These are phyloP conservation scores for Penicillium psychrosexuale DNA, from an alignment of 2,329 filamentous ascomycete species.

Conservation along the genomic window DNA sequence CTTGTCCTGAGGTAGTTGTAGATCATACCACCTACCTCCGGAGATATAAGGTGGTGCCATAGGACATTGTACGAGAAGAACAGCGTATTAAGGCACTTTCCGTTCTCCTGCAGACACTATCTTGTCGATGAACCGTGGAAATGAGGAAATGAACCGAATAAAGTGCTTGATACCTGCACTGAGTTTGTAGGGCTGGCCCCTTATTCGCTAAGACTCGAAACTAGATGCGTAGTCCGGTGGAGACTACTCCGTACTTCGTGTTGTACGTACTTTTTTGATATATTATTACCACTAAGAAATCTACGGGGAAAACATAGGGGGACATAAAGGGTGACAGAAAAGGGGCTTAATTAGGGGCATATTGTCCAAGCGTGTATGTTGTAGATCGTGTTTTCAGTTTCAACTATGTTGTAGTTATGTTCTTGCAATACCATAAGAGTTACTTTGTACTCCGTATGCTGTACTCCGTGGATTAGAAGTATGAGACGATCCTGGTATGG, in stretches of 20 bases:
- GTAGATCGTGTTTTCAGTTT: background rate
- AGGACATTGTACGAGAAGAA: background rate
- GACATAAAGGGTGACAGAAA: conserved; percentile 3
- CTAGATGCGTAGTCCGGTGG: conserved; percentile 14
- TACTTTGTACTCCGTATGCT: background rate
- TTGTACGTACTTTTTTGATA: background rate
- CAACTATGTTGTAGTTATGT: background rate
- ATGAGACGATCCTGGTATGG: background rate
- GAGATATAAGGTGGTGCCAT: background rate
- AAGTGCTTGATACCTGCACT: background rate
- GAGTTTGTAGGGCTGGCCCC: conserved; percentile 13
- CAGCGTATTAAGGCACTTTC: background rate
- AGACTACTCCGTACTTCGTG: background rate
- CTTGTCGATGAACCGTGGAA: conserved; percentile 2
- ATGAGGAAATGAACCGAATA: background rate
- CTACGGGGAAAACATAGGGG: conserved; percentile 2
- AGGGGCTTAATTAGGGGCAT: conserved; percentile 21
- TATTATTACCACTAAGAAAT: conserved; percentile 4
- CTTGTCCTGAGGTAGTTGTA: conserved; percentile 8
- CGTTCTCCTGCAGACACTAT: background rate
- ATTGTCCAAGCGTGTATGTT: background rate
- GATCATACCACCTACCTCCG: background rate
- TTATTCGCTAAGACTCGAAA: conserved; percentile 23
- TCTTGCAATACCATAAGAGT: too few relatives aligned
- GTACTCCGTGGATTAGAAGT: background rate